Conservation (phyloP, 2,329 filamentous ascomycete species). For the Rhinocladiella similis region DNA sequence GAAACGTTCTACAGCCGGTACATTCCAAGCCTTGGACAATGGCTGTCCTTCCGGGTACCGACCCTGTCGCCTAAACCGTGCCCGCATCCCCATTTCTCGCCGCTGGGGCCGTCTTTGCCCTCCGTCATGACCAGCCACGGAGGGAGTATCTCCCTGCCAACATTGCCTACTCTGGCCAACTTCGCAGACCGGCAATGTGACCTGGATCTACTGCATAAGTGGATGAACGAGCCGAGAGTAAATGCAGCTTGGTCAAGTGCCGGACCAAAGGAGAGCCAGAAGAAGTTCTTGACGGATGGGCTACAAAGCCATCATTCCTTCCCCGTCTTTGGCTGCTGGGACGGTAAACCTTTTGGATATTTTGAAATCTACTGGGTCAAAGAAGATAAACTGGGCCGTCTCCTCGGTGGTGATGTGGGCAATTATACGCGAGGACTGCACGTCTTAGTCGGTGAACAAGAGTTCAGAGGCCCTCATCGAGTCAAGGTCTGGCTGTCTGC, state of each 20-base stretch:
- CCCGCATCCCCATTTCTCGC: conserved; percentile 66
- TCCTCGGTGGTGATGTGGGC: conserved; percentile 63
- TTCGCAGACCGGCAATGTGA: conserved; percentile 56
- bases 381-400: conserved; percentile 75
- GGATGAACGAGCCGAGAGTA: conserved; percentile 87
- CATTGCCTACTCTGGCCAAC: conserved; percentile 37
- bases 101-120: conserved; percentile 41
- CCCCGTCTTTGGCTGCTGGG: conserved; percentile 89
- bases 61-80: conserved; percentile 59
- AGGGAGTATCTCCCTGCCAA: conserved; percentile 31
- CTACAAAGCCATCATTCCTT: conserved; percentile 75
- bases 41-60: conserved; percentile 84
- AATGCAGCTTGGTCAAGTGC: conserved; percentile 78
- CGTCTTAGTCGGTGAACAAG: conserved; percentile 86
- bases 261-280: conserved; percentile 57
- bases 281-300: conserved; percentile 66
- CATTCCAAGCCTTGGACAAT: conserved; percentile 77
- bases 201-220: conserved; percentile 71
- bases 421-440: conserved; percentile 91
- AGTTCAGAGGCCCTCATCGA: conserved; percentile 75
- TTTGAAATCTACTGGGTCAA: conserved; percentile 99
- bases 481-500: conserved; percentile 81
- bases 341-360: conserved; percentile 92
- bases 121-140: conserved; percentile 27
- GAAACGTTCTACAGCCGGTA: conserved; percentile 90